Evolutionary conservation across 352 stramenopile genomes (phyloP), one percentile per base, ranked within the genome.

Genomic region (Phytophthora litchii): DNA sequence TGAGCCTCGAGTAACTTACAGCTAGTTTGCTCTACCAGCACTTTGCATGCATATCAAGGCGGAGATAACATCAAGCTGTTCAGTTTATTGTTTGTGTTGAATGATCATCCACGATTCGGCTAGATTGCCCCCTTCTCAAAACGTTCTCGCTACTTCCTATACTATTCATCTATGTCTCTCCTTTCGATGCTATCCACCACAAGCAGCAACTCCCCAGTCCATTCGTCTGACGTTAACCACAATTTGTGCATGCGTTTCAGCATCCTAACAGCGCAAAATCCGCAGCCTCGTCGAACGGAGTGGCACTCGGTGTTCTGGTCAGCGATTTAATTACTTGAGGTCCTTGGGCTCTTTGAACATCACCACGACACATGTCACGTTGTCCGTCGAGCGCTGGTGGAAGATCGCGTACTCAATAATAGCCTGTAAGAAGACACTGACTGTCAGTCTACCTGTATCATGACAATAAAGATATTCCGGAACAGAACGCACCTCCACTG

Each of bases 341-440:
- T 84, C 76, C 43, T 74, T 77, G 34, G 78, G 65, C 43, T 89
- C 71, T 64, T 92, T 89, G 52, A 94, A 91, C 79, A 94, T 81
- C 37, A 94, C 71, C 25, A 94, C 84, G 20, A 92, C 78, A 29
- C 80, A 87, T 7, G 86, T 94, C 56, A 94, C 86, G 53, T 94
- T 94, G 70, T 94, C 86, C 31, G 77, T 92, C 13, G 86, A 94
- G n/a, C 82, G 83, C 42, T 93, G 83, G 37, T 91, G 75, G 50
- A 90, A 86, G 48, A 94, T 90, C 21, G 86, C 86, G 46, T 92
- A 63, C 65, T 94, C 83, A 32, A 93, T 78, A 13, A 82, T 78
- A 11, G 83, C 81, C 84, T 93, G 20, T 20, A 37, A 34, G 17
- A 36, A 56, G 4, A 46, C 29, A 34, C 10, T 11, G 5, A 27